A percentile compares a stretch with the other conserved stretches of the same genome.
Conservation (phyloP, 345 rosid genomes). For the Gossypium australe region DNA sequence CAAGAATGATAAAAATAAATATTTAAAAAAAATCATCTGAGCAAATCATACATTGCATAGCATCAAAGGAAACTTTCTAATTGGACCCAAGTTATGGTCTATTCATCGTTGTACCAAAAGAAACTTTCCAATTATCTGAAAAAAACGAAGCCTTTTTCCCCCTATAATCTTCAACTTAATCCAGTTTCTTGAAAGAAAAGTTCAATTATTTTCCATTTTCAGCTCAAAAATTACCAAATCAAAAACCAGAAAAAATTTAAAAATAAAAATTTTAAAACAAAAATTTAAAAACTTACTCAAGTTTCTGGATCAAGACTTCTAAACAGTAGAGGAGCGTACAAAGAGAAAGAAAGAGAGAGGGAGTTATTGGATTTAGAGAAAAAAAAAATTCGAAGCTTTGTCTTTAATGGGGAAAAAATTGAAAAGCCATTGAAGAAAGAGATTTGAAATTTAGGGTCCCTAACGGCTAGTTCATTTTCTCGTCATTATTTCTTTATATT, state of each 20-base stretch:
- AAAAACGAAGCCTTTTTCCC: background rate
- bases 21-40: background rate
- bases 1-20: background rate
- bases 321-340: background rate
- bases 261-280: background rate
- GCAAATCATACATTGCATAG: background rate
- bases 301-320: background rate
- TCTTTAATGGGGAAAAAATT: conserved; percentile 10
- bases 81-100: too few species aligned
- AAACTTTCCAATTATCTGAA: background rate
- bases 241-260: background rate
- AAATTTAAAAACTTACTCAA: conserved; percentile 8
- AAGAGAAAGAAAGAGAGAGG: background rate
- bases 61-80: background rate
- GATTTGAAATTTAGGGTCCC: conserved; percentile 19
- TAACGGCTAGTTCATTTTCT: conserved; percentile 35
- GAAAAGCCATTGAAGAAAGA: conserved; percentile 7
- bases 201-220: background rate
- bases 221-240: background rate
- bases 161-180: background rate
- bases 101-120: too few species aligned
- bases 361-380: conserved; percentile 10
- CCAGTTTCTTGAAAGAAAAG: conserved; percentile 4
- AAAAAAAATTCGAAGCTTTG: conserved; percentile 10
- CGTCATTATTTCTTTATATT: background rate